phyloP scores from a whole-genome alignment of 2,329 filamentous ascomycete genomes.

The Fusarium chaquense region DNA sequence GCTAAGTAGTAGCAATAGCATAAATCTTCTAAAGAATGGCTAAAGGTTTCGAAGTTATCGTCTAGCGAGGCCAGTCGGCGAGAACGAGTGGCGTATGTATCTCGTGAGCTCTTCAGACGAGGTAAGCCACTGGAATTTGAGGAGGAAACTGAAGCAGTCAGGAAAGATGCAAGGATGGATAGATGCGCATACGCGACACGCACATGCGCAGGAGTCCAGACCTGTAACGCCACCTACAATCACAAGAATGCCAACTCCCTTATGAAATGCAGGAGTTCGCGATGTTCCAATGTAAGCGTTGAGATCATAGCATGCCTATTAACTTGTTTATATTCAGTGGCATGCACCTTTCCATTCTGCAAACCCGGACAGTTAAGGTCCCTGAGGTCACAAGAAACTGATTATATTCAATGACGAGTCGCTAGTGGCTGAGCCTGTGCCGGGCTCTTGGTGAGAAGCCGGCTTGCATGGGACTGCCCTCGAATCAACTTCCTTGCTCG shows the following conservation, averaged over 20 bases:
- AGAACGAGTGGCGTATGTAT: conserved; percentile 28
- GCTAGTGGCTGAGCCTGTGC: conserved; percentile 36
- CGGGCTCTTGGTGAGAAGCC: conserved; percentile 25
- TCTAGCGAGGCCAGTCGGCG: neutral
- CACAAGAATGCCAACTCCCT: conserved; percentile 36
- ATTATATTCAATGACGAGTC: conserved; percentile 38
- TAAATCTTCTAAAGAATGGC: neutral
- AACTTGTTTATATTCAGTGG: neutral
- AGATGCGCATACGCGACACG: conserved; percentile 17
- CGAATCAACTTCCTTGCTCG: conserved; percentile 36
- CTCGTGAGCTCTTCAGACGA: conserved; percentile 34
- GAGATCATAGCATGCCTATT: conserved; percentile 12
- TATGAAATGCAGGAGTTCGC: conserved; percentile 17
- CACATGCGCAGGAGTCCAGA: conserved; percentile 18
- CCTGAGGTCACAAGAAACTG: conserved; percentile 18
- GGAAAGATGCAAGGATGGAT: conserved; percentile 28
- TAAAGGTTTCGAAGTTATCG: neutral
- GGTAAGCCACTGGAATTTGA: conserved; percentile 38
- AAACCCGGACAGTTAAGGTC: conserved; percentile 17
- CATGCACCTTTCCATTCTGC: conserved; percentile 3
- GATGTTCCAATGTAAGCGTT: conserved; percentile 12
- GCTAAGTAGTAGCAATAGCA: neutral
- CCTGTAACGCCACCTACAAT: conserved; percentile 22
- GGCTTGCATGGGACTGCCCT: conserved; percentile 32
- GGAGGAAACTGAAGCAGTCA: conserved; percentile 37